These are phyloP conservation scores for Botrytis deweyae DNA, from an alignment of 2,329 filamentous ascomycete genomes.

Conservation along the genomic window DNA sequence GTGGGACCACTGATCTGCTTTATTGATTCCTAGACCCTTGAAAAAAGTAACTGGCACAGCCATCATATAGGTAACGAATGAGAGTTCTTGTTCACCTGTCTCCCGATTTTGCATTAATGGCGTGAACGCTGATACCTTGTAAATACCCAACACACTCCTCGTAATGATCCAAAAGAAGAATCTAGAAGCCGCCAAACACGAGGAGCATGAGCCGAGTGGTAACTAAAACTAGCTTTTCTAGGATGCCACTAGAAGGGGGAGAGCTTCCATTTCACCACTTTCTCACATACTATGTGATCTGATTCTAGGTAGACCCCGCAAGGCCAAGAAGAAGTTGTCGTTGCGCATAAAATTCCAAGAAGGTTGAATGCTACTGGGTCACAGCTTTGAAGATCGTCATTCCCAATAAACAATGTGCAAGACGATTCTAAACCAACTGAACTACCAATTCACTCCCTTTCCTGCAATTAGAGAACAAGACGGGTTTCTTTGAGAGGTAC, in stretches of 20 bases:
- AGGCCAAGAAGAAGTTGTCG: not conserved
- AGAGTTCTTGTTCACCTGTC: not conserved
- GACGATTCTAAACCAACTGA: not conserved
- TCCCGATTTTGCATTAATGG: not conserved
- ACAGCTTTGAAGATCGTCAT: not conserved
- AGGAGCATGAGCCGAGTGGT: not conserved
- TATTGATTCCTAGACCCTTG: not conserved
- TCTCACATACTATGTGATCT: not conserved
- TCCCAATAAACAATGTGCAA: not conserved
- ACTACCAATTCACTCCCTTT: not conserved
- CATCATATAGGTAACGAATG: not conserved
- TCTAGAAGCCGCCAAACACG: not conserved
- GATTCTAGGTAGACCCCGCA: not conserved
- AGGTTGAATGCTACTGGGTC: not conserved
- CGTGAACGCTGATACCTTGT: not conserved
- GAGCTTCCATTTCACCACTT: not conserved
- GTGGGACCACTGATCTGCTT: not conserved
- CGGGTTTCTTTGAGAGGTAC: not conserved
- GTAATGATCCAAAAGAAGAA: not conserved
- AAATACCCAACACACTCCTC: not conserved
- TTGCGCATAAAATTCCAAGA: not conserved
- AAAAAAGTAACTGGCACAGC: not conserved
- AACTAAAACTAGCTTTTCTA: not conserved
- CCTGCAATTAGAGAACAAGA: not conserved
- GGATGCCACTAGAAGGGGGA: not conserved